phyloP scores from a whole-genome alignment of 441 rosid genomes.

The Manihot esculenta region DNA sequence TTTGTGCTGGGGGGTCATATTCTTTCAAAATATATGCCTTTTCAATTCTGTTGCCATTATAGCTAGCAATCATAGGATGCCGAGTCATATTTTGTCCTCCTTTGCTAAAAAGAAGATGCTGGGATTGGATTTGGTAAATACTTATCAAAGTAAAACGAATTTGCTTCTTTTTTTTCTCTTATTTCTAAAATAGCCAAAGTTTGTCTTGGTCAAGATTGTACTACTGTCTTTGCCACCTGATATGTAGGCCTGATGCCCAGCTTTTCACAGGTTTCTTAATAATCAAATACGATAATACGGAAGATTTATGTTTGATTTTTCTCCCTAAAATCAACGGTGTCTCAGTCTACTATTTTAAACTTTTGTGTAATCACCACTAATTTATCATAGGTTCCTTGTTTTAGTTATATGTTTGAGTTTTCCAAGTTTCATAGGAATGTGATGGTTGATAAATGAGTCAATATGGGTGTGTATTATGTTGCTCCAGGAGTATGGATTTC shows the following conservation, averaged over 20 bases:
- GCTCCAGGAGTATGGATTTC: conserved; percentile 17
- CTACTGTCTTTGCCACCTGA: conserved; percentile 16
- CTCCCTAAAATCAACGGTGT: too few relatives aligned
- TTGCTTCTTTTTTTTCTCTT: conserved; percentile 4
- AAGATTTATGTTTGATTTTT: background rate
- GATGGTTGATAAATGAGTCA: conserved; percentile 12
- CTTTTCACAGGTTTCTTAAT: background rate
- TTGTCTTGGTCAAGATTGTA: conserved; percentile 35
- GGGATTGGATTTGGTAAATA: background rate
- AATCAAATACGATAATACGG: background rate
- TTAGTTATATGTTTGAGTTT: background rate
- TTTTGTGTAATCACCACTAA: background rate
- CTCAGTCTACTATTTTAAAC: background rate
- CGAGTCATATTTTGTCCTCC: background rate
- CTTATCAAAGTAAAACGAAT: background rate
- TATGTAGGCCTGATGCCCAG: background rate
- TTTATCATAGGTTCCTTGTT: background rate
- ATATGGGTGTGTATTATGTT: conserved; percentile 10
- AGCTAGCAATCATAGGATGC: conserved; percentile 11
- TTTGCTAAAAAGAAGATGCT: conserved; percentile 5
- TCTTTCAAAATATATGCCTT: background rate
- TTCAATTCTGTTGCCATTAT: background rate
- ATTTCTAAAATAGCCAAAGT: conserved; percentile 2
- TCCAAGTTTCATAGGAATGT: background rate
- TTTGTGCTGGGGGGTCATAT: conserved; percentile 1